Base-by-base conservation (phyloP, 2,329 filamentous ascomycete genomes). In the Fusarium sp. region DNA sequence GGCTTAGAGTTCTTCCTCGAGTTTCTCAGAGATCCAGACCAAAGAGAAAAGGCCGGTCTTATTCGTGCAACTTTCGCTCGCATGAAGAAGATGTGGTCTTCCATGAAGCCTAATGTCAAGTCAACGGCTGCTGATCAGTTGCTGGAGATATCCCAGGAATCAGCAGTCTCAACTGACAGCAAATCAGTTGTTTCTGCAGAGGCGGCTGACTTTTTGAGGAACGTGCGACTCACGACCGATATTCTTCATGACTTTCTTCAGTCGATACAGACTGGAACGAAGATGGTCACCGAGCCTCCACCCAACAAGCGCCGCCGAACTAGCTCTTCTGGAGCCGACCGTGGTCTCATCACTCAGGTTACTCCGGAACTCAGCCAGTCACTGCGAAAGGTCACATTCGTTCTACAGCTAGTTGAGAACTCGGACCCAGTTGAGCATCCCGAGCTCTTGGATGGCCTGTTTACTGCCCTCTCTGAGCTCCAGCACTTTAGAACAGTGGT, bases 381-480 rank as follows among this genome's bases (percentile, higher is more conserved):
- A 12, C 87, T 98, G 70, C 90, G 90, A 75, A 92, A 92, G 75
- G 89, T 95, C 61, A 97, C 95, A 0, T 91, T 97, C 78, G 93
- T 98, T 16, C 86, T 98, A 41, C 95, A 98, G 80, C 84, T 98
- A 31, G 89, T 98, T 22, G 95, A 98, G 79, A 90, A 89, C 54
- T 95, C 95, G 6, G 88, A 90, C 50, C 92, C 94, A 1, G 91
- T 91, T 62, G 87, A 90, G 35, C 93, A 97, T 79, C 90, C 93
- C 0, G 90, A 93, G 77, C 86, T 99, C 42, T 87, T 97, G 11
- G 90, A 91, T 66, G 90, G 90, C 33, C 86, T 99, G 7, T 99
- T 98, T 83, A 91, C 92, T 63, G 89, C 93, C 2, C 88, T 99
- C n/a, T 91, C 92, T 10, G 93, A 97, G 78, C 87, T 99, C 30